Conservation (phyloP, 177 flowering plant genomes). For the Vitis hybrid region DNA sequence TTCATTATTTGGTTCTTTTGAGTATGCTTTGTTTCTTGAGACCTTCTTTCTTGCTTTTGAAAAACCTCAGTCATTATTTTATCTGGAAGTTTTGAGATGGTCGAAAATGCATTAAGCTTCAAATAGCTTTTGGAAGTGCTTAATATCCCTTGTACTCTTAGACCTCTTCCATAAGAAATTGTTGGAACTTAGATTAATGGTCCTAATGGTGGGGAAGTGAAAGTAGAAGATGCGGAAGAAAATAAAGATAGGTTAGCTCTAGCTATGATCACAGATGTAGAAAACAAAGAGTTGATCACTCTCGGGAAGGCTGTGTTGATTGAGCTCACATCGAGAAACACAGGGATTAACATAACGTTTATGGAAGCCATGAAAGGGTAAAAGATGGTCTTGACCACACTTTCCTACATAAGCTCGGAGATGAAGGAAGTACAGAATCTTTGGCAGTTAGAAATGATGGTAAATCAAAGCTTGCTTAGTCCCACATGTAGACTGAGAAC, state of each 20-base stretch:
- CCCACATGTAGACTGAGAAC: conserved; percentile 11
- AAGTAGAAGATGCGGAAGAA: too few species aligned
- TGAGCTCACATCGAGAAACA: conserved; percentile 95
- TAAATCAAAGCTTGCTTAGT: conserved; percentile 23
- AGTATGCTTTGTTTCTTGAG: too few species aligned
- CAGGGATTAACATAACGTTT: conserved; percentile 92
- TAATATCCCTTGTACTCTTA: too few species aligned
- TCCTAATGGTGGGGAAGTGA: too few species aligned
- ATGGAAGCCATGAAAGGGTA: conserved; percentile 92
- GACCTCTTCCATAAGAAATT: too few species aligned
- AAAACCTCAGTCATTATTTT: too few species aligned
- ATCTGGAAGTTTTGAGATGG: too few species aligned
- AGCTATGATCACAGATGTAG: conserved; percentile 84
- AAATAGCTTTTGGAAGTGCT: too few species aligned
- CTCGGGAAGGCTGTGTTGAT: conserved; percentile 88
- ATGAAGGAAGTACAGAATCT: conserved; percentile 33
- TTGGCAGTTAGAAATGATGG: conserved; percentile 15
- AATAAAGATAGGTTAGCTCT: conserved; percentile 45
- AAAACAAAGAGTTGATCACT: conserved; percentile 56
- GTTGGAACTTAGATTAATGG: too few species aligned
- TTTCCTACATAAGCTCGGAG: conserved; percentile 93
- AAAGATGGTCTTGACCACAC: conserved; percentile 86
- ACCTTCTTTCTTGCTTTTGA: too few species aligned
- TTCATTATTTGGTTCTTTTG: too few species aligned
- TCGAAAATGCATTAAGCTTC: too few species aligned